phyloP scores from a whole-genome alignment of 2,329 filamentous ascomycete genomes.

The Neofusicoccum ribis region DNA sequence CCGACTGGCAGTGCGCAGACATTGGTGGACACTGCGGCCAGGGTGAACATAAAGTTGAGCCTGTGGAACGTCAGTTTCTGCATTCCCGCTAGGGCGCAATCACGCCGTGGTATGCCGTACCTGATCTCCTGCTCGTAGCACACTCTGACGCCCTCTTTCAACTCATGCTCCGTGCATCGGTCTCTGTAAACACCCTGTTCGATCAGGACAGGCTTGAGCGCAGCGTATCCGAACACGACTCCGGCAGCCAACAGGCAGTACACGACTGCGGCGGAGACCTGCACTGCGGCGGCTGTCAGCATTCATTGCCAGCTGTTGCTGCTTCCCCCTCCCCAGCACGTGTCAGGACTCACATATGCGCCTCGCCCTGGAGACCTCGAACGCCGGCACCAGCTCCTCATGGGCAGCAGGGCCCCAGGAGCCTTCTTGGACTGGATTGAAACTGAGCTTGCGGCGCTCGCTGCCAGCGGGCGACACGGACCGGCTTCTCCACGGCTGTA shows the following conservation, averaged over 20 bases:
- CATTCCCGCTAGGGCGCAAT: not conserved
- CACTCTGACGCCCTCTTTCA: constrained; percentile 34
- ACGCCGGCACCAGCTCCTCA: constrained; percentile 49
- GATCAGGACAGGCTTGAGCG: constrained; percentile 42
- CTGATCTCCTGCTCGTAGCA: constrained; percentile 42
- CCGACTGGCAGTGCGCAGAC: constrained; percentile 83
- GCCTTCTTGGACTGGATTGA: constrained; percentile 46
- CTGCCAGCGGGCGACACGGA: constrained; percentile 28
- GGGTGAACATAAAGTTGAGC: constrained; percentile 90
- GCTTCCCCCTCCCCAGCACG: too few relatives aligned
- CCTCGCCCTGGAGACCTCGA: constrained; percentile 56
- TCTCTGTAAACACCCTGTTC: constrained; percentile 40
- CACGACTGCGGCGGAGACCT: constrained; percentile 67
- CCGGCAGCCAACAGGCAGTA: constrained; percentile 63
- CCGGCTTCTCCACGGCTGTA: constrained; percentile 40
- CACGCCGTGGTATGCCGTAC: not conserved
- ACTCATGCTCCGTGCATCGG: constrained; percentile 37
- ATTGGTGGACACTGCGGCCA: constrained; percentile 85
- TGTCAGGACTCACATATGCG: constrained; percentile 48
- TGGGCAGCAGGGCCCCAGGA: constrained; percentile 44
- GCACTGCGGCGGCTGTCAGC: constrained; percentile 49
- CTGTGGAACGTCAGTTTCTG: constrained; percentile 48
- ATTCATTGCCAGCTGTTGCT: not conserved
- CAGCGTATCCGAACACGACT: constrained; percentile 44
- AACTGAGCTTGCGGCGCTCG: constrained; percentile 49